These are phyloP conservation scores for Mycena sp. DNA, from an alignment of 1,284 basidiomycete genomes.

Conservation along the genomic window DNA sequence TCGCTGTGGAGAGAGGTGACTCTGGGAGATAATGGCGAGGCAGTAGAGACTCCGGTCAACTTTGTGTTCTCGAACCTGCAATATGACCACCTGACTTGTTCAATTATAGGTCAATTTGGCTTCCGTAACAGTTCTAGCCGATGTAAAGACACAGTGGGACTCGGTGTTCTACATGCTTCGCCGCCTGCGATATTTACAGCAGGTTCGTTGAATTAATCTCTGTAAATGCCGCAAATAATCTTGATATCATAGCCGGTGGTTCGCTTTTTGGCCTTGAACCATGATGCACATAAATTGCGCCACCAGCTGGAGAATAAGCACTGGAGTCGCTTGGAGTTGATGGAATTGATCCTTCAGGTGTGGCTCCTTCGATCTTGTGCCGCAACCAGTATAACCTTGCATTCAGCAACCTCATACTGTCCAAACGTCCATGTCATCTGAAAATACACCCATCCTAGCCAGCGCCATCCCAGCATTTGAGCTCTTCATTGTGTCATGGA, in stretches of 20 bases:
- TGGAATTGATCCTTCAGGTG: slow-evolving; percentile 14
- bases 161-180: slow-evolving; percentile 23
- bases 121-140: slow-evolving; percentile 18
- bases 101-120: slow-evolving; percentile 4
- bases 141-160: slow-evolving; percentile 25
- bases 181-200: slow-evolving; percentile 15
- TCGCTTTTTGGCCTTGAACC: slow-evolving; percentile 11
- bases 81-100: slow-evolving; percentile 4
- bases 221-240: slow-evolving; percentile 3
- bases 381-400: neutral
- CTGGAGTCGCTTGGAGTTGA: slow-evolving; percentile 16
- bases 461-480: slow-evolving; percentile 24
- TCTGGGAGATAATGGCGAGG: slow-evolving; percentile 3
- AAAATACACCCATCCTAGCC: slow-evolving; percentile 23
- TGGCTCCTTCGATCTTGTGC: neutral
- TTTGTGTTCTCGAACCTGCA: slow-evolving; percentile 3
- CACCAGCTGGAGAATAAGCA: slow-evolving; percentile 9
- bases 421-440: slow-evolving; percentile 21
- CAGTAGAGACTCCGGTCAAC: slow-evolving; percentile 1
- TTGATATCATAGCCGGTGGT: neutral
- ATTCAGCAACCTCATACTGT: slow-evolving; percentile 20
- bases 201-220: slow-evolving; percentile 1
- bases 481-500: slow-evolving; percentile 24
- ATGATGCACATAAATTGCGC: neutral
- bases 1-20: slow-evolving; percentile 12